These are phyloP conservation scores for Tremella fuciformis DNA, from an alignment of 768 basidiomycete species.

Conservation along the genomic window DNA sequence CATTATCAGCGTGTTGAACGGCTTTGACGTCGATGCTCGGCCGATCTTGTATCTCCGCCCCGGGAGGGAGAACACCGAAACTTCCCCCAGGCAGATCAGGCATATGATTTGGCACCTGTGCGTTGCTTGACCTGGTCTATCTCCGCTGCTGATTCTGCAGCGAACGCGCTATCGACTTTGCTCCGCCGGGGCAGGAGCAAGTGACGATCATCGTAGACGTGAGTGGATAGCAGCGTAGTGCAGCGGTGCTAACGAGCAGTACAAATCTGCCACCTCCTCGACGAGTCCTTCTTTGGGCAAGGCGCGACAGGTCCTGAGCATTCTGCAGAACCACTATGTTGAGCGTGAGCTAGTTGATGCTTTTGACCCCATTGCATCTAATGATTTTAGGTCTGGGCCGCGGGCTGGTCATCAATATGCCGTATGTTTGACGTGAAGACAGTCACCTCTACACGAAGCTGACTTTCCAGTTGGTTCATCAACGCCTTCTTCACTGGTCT, in stretches of 20 bases:
- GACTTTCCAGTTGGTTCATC: constrained; percentile 58
- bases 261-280: constrained; percentile 73
- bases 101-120: constrained; percentile 84
- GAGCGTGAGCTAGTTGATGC: constrained; percentile 59
- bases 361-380: background rate
- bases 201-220: constrained; percentile 75
- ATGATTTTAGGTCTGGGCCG: constrained; percentile 59
- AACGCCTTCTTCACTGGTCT: constrained; percentile 60
- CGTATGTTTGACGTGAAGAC: constrained; percentile 67
- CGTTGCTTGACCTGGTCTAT: background rate
- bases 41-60: constrained; percentile 87
- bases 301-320: constrained; percentile 72
- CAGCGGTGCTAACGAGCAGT: constrained; percentile 47
- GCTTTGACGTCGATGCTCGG: constrained; percentile 81
- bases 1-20: constrained; percentile 65
- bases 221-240: constrained; percentile 1
- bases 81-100: constrained; percentile 70
- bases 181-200: constrained; percentile 79
- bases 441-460: background rate
- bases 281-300: constrained; percentile 80
- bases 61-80: constrained; percentile 78
- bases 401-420: constrained; percentile 77
- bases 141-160: constrained; percentile 51
- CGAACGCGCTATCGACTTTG: constrained; percentile 83
- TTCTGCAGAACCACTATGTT: constrained; percentile 83